Evolutionary conservation across 805 yeast species (phyloP), one percentile per base, ranked within the genome.

Genomic region (Kluyveromyces nonfermentans): DNA sequence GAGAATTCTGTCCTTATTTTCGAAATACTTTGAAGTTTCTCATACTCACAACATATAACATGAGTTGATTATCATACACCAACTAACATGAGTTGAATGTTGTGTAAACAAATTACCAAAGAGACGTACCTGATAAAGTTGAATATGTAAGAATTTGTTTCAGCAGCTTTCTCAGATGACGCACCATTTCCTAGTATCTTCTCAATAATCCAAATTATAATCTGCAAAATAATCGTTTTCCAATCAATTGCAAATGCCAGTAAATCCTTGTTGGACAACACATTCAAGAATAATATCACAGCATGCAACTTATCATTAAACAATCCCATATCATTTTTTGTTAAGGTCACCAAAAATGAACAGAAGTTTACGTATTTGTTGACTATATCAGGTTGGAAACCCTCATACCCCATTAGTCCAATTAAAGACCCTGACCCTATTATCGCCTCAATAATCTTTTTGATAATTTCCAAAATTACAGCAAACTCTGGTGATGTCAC

Each of bases 401-500:
- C 41, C n/a, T 38, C 34, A 21, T 38, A 38, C 18, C 41, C 41
- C 20, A 38, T 17, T n/a, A 38, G 28, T 15, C 21, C 15, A 21
- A 38, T n/a, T 33, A 38, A 38, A 25, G 41, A 38, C 15, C 30
- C 18, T 21, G 41, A 32, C 5, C 41, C 41, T 17, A 38, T 38
- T 28, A 38, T 38, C 41, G 28, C 34, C 18, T 38, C 41, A n/a
- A 38, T 19, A 4, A 38, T 38, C n/a, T 28, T 32, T 30, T 30
- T 32, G 7, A 38, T 28, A 14, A 38, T 38, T 31, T 38, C 22
- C 9, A 38, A 22, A 16, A 38, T 38, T 12, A 22, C 15, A 10
- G 41, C 41, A 38, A 38, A 38, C 9, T 32, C 41, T n/a, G 41
- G 41, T 15, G 41, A 38, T 19, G 30, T 38, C 8, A 38, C 16